Conservation (phyloP, 1,139 yeast species). For the Blastobotrys proliferans region DNA sequence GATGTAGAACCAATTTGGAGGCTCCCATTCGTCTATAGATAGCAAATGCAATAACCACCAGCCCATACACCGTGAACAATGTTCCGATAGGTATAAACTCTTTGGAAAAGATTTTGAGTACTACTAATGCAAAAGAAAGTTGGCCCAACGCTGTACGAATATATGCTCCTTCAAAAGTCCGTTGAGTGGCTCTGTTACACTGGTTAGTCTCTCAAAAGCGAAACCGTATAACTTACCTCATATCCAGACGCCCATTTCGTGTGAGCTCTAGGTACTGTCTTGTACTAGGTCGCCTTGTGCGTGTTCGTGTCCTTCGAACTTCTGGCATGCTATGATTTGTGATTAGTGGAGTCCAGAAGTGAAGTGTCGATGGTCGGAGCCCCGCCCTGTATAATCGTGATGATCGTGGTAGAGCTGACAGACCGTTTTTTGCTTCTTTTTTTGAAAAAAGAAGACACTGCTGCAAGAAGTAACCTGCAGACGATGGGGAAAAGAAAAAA, state of each 20-base stretch:
- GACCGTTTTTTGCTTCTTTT: too few species aligned
- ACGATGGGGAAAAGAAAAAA: too few species aligned
- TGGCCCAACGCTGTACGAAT: conserved; percentile 40
- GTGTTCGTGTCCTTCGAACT: neutral
- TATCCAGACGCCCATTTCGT: conserved; percentile 12
- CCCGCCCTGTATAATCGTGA: too few species aligned
- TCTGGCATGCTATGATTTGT: neutral
- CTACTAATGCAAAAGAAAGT: conserved; percentile 35
- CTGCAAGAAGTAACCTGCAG: too few species aligned
- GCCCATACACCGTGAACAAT: conserved; percentile 36
- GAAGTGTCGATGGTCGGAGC: neutral
- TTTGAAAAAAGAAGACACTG: too few species aligned
- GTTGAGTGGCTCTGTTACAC: conserved; percentile 32
- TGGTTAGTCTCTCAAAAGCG: neutral
- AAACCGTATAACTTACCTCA: conserved; percentile 8
- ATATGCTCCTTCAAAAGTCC: conserved; percentile 44
- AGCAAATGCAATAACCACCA: conserved; percentile 34
- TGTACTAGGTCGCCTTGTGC: conserved; percentile 10
- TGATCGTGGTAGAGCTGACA: too few species aligned
- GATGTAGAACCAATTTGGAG: conserved; percentile 23
- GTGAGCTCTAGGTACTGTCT: conserved; percentile 14
- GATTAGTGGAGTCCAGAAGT: neutral
- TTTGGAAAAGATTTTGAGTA: conserved; percentile 36
- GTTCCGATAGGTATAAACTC: conserved; percentile 41
- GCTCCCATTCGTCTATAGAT: conserved; percentile 28